These are phyloP conservation scores for Eucalyptus fibrosa DNA, from an alignment of 345 rosid species.

Conservation along the genomic window DNA sequence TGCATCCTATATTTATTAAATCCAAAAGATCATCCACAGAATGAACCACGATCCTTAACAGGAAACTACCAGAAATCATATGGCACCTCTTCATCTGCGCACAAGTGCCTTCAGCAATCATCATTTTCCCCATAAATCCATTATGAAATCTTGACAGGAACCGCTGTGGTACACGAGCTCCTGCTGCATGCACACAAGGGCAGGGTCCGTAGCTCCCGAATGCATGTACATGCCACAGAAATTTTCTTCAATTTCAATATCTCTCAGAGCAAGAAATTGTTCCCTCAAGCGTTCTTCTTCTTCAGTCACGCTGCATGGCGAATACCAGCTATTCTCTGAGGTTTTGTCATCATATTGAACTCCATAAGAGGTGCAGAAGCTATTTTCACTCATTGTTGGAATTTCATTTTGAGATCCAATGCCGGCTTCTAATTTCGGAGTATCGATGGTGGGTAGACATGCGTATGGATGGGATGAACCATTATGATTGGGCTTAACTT, in stretches of 20 bases:
- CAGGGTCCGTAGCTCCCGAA: background rate
- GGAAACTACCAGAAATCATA: background rate
- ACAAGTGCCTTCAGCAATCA: background rate
- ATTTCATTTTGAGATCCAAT: background rate
- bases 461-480: background rate
- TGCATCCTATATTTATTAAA: background rate
- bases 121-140: background rate
- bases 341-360: background rate
- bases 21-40: background rate
- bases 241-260: background rate
- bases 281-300: background rate
- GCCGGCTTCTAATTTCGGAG: background rate
- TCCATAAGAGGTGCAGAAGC: background rate
- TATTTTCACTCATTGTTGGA: background rate
- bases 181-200: background rate
- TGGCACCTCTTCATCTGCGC: background rate
- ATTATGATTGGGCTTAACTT: background rate
- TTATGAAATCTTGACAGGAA: background rate
- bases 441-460: background rate
- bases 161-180: background rate
- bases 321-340: background rate
- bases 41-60: background rate
- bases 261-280: background rate
- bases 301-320: background rate
- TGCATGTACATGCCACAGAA: background rate